Percentiles rank a stretch among this genome's conserved stretches.
Evolutionary conservation across 2,329 filamentous ascomycete species (phyloP).

Genomic region (Nannizziopsis barbatae): DNA sequence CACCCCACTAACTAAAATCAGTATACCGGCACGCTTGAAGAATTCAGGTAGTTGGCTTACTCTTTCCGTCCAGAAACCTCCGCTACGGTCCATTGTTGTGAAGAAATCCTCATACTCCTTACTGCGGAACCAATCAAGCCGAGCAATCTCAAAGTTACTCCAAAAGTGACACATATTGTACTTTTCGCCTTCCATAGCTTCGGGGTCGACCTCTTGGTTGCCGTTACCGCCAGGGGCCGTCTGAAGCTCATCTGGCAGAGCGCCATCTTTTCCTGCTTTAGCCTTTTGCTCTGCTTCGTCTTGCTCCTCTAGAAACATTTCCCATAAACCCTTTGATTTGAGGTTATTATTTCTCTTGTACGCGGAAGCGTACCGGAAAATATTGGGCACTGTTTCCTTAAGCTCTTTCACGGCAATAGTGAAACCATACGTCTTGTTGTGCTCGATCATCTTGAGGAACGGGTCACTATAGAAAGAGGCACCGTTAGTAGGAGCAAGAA

Average conservation of each 20-base stretch:
- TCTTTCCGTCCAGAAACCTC: constrained; percentile 98
- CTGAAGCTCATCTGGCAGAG: constrained; percentile 70
- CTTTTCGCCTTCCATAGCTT: constrained; percentile 91
- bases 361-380: constrained; percentile 96
- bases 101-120: constrained; percentile 98
- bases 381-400: constrained; percentile 93
- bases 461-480: constrained; percentile 55
- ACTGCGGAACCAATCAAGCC: constrained; percentile 89
- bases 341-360: constrained; percentile 91
- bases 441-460: constrained; percentile 84
- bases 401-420: constrained; percentile 98
- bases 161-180: constrained; percentile 99
- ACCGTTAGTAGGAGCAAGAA: constrained; percentile 19
- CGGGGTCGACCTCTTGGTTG: constrained; percentile 72
- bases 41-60: constrained; percentile 42
- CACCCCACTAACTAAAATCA: constrained; percentile 70
- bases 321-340: constrained; percentile 86
- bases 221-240: constrained; percentile 59
- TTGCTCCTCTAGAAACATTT: constrained; percentile 76
- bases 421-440: constrained; percentile 97
- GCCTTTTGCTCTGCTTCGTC: constrained; percentile 33
- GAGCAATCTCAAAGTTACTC: constrained; percentile 98
- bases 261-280: constrained; percentile 38
- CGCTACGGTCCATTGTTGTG: constrained; percentile 95
- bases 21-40: constrained; percentile 13